Evolutionary conservation across 257 asterid species (phyloP), one percentile per base, ranked within the genome.

Genomic region (Voacanga thouarsii): DNA sequence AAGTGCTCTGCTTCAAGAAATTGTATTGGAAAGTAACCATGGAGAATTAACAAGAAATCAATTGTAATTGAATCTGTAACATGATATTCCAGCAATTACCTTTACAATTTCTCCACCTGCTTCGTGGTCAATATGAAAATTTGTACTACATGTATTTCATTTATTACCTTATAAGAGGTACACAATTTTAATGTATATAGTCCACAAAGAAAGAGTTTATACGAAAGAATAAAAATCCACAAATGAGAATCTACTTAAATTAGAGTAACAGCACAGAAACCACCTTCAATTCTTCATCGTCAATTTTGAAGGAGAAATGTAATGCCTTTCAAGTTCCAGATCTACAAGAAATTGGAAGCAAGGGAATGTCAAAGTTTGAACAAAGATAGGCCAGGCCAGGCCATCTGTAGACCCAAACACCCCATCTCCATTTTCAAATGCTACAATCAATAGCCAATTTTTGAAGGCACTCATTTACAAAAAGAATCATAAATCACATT

Each of bases 401-500:
- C 16, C 28, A 68, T 8, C 51, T 24, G 24, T 21, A 23, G 16
- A 43, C 33, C 50, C 41, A 73, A 49, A 51, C 39, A 71, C 59
- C 65, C 72, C 30, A 1, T 14, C 16, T 53, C 47, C 21, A 44
- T 33, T 80, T 65, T 12, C 76, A 78, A 56, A 81, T 75, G 68
- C 79, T 43, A 45, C 75, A 71, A 47, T 49, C 50, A 75, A 77
- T 59, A 21, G 30, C 79, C 69, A 66, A 53, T 41, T 56, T 77
- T 79, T 77, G 55, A 78, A 71, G 71, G 57, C 61, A 69, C 75
- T 79, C 82, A 84, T 88, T 84, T 86, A 88, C 87, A 87, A 51
- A 89, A 89, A 86, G 87, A 89, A 86, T 84, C 67, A 57, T 59
- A 77, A 66, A 60, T 78, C 75, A 68, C 77, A 63, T 75, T 73